Evolutionary conservation across 768 basidiomycete genomes (phyloP).

Genomic region (Suillus luteus): DNA sequence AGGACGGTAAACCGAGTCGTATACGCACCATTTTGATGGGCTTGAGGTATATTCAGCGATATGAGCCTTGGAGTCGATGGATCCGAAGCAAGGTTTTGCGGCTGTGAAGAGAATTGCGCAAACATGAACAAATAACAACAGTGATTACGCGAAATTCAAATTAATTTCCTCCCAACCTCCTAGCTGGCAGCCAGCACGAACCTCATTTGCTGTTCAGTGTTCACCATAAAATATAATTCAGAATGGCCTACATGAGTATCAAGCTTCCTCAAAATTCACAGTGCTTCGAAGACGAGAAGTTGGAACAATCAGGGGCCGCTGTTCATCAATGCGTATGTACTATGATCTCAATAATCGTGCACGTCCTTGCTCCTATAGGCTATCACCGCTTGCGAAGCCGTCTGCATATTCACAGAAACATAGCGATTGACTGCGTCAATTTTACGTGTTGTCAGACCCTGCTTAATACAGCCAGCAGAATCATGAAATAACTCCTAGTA

Average conservation of each 20-base stretch:
- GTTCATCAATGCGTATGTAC: background rate
- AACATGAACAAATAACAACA: constrained; percentile 8
- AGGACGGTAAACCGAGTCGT: background rate
- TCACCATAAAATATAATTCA: background rate
- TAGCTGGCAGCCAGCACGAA: background rate
- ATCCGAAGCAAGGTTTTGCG: constrained; percentile 15
- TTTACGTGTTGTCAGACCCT: background rate
- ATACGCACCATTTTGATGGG: constrained; percentile 41
- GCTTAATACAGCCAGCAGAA: background rate
- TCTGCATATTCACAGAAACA: background rate
- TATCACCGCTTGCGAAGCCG: background rate
- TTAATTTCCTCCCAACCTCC: background rate
- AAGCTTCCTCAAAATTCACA: background rate
- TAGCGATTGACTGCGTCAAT: background rate
- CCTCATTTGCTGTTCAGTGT: background rate
- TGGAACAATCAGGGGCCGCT: background rate
- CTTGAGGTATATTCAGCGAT: constrained; percentile 29
- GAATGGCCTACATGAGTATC: background rate
- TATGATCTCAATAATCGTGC: background rate
- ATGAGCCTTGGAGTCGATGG: constrained; percentile 21
- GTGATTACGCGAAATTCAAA: background rate
- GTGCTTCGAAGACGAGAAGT: background rate
- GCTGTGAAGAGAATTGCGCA: background rate
- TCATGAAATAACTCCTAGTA: background rate
- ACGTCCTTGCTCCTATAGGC: background rate